Evolutionary conservation across 2,329 filamentous ascomycete genomes (phyloP), one percentile per base, ranked within the genome.

Genomic region (Ophiostoma himal-ulmi): DNA sequence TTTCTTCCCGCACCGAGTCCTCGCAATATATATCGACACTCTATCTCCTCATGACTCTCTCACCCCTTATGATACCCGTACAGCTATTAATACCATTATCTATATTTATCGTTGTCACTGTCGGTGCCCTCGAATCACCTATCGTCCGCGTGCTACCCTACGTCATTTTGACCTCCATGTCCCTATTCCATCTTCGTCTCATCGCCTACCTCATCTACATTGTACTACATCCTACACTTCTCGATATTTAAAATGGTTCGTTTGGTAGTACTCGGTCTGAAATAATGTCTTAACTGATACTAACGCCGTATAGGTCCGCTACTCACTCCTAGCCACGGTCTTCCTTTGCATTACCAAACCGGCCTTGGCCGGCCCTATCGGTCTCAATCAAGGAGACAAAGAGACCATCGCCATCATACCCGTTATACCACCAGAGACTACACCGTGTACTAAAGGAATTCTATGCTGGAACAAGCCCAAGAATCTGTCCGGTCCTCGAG

Each of bases 61-160:
- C 67, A 0, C 70, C 70, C 13, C 44, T 71, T 44, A 48, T 69
- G 60, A 57, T 71, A 48, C 70, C 70, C 67, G 48, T 71, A n/a
- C 37, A 64, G 26, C 62, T 71, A 11, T 44, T 69, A 26, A 36
- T 67, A 26, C 57, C 67, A 37, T 22, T 69, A 36, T 44, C 34
- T 34, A 30, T 71, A 26, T 48, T 69, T 14, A 34, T 69, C 14
- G 48, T 71, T 22, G 30, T 69, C 5, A n/a, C 60, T 8, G 36
- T 65, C 44, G 48, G 67, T 37, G 70, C 30, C 60, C 7, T 69
- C 44, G 70, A 71, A n/a, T 71, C 70, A 0, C 62, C 67, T 7
- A 57, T 62, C 2, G 48, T 69, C 30, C 70, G 70, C 37, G 22
- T n/a, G 11, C 52, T 69, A 30, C 70, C 70, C 30, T 69, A 62